These are phyloP conservation scores for Penicillium tannophilum DNA, from an alignment of 495 filamentous ascomycete species.

Conservation along the genomic window DNA sequence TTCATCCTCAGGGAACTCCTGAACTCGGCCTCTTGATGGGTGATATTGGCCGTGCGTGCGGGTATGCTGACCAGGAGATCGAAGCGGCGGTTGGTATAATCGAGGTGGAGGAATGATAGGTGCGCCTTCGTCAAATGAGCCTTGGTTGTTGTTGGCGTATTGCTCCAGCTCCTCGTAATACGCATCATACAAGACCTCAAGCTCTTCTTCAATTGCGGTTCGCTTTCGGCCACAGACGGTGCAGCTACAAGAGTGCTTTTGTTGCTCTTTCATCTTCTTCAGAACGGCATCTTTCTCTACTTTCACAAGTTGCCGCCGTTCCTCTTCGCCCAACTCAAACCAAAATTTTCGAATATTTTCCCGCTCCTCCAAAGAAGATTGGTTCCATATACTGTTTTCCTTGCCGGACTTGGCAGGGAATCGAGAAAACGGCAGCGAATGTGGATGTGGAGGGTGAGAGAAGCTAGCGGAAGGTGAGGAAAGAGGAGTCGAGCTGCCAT, in stretches of 20 bases:
- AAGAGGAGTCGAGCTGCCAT: conserved; percentile 45
- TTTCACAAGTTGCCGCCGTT: conserved; percentile 90
- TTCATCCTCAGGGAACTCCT: conserved; percentile 69
- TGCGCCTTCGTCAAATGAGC: conserved; percentile 53
- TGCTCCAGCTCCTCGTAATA: conserved; percentile 99
- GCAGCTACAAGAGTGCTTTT: conserved; percentile 98
- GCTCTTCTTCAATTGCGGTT: conserved; percentile 96
- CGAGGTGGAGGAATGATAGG: conserved; percentile 69
- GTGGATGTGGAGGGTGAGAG: conserved; percentile 45
- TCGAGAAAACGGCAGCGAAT: conserved; percentile 28
- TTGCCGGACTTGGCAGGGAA: conserved; percentile 47
- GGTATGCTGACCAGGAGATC: conserved; percentile 46
- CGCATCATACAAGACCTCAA: conserved; percentile 98
- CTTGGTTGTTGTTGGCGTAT: conserved; percentile 89
- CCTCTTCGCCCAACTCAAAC: conserved; percentile 93
- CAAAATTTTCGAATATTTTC: conserved; percentile 98
- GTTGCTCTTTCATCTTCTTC: conserved; percentile 99
- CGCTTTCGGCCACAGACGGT: conserved; percentile 96
- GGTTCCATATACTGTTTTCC: conserved; percentile 93
- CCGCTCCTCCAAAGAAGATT: conserved; percentile 86
- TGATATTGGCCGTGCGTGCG: conserved; percentile 52
- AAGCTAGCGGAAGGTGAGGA: conserved; percentile 43
- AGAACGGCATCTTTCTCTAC: conserved; percentile 98
- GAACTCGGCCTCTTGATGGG: conserved; percentile 52
- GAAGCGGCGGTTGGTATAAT: conserved; percentile 49